Evolutionary conservation across 352 stramenopile species (phyloP), one percentile per base, ranked within the genome.

Genomic region (Pythium oligandrum): DNA sequence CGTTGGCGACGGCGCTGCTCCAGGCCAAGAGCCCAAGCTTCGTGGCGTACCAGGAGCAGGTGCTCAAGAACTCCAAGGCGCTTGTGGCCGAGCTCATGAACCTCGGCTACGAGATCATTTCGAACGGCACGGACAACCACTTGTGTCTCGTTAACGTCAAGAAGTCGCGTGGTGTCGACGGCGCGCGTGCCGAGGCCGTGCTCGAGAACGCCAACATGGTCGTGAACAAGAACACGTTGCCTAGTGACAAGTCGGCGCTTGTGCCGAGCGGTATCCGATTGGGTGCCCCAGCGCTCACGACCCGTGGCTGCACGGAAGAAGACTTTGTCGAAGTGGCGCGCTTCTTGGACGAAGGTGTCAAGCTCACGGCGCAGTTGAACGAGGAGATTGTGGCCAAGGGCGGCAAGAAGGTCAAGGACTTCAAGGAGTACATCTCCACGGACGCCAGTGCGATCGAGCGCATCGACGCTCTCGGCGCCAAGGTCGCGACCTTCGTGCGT

Each of bases 161-260:
- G 73, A 88, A 88, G 44, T 97, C 88, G 40, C 80, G 81, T 43
- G 78, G 83, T n/a, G 88, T 98, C 47, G 93, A 98, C 63, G 91
- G 91, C n/a, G 93, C 96, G 9, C 89, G 96, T 47, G 93, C 98
- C 6, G 97, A 99, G 76, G 88, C 93, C 32, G 78, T 99, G 42
- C 67, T 99, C 5, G 97, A 99, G 67, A 78, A 98, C 59, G 89
- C 86, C 53, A 95, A 98, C 75, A 98, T 99, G 64, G 94, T 98
- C 26, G 95, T 96, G 48, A 99, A 99, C 84, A 99, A 99, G 77
- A 99, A 99, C 78, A 98, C 95, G 11, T 83, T 99, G 40, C 96
- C 96, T 2, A 93, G 96, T 35, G 97, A 99, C 81, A 98, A 90
- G 63, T 98, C 90, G 44, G 97, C 97, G 7, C 85, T 99, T 4